These are phyloP conservation scores for Wallacemonas sp. DNA, from an alignment of 208 protist genomes.

Conservation along the genomic window DNA sequence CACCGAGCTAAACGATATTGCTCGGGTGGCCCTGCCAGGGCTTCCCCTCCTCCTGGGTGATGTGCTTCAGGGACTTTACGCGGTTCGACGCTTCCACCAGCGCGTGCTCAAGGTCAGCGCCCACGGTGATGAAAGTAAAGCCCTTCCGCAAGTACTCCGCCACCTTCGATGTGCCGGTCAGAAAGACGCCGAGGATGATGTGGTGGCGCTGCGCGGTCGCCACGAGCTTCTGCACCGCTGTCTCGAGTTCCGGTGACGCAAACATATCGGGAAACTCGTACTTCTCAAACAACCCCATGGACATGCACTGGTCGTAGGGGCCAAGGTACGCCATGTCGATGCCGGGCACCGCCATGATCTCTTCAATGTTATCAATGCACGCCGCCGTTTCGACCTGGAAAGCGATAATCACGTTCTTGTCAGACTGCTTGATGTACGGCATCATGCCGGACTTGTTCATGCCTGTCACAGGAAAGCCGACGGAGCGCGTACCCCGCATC, in stretches of 20 bases:
- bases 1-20: conserved; percentile 16
- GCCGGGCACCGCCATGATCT: conserved; percentile 36
- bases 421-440: conserved; percentile 21
- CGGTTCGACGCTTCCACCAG: conserved; percentile 17
- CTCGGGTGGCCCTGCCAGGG: conserved; percentile 28
- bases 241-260: conserved; percentile 13
- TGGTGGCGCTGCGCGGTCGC: conserved; percentile 22
- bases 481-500: conserved; percentile 27
- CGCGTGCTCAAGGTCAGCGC: conserved; percentile 30
- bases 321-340: conserved; percentile 45
- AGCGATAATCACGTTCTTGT: conserved; percentile 35
- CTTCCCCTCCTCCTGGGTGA: conserved; percentile 12
- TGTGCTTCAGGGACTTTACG: conserved; percentile 24
- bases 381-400: conserved; percentile 44
- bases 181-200: conserved; percentile 31
- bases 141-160: conserved; percentile 28
- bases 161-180: conserved; percentile 26
- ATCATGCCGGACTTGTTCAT: conserved; percentile 23
- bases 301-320: conserved; percentile 35
- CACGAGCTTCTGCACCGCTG: conserved; percentile 17
- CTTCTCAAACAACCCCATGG: conserved; percentile 39
- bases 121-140: conserved; percentile 41
- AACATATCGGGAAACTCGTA: conserved; percentile 23
- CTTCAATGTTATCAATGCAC: conserved; percentile 37
- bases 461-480: conserved; percentile 21